Conservation (phyloP, 2,329 filamentous ascomycete genomes). For the Hypoxylon sp. region DNA sequence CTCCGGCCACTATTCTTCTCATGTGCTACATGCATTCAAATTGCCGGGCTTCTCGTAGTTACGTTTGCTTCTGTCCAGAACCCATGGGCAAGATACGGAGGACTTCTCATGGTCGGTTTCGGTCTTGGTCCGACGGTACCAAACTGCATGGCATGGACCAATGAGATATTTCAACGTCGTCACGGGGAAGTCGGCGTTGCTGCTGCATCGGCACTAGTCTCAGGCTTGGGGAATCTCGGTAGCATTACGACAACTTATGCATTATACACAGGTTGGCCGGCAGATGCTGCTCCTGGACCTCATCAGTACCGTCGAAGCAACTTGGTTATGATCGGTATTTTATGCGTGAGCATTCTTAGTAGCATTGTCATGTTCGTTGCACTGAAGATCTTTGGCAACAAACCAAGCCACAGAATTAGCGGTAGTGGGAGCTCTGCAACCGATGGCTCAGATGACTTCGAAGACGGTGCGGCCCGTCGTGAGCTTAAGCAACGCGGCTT, state of each 20-base stretch:
- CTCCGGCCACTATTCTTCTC: slow-evolving; percentile 87
- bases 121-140: slow-evolving; percentile 92
- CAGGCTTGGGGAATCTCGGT: slow-evolving; percentile 87
- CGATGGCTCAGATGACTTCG: slow-evolving; percentile 62
- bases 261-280: slow-evolving; percentile 88
- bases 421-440: slow-evolving; percentile 55
- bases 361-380: slow-evolving; percentile 78
- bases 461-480: slow-evolving; percentile 73
- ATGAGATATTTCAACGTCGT: slow-evolving; percentile 88
- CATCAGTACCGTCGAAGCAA: slow-evolving; percentile 87
- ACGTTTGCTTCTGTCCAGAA: slow-evolving; percentile 78
- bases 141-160: slow-evolving; percentile 95
- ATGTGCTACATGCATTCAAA: slow-evolving; percentile 81
- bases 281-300: slow-evolving; percentile 77
- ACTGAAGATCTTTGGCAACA: slow-evolving; percentile 71
- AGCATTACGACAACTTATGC: slow-evolving; percentile 91
- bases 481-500: slow-evolving; percentile 73
- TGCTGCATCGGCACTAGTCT: slow-evolving; percentile 86
- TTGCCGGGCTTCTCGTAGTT: slow-evolving; percentile 82
- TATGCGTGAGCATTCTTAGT: slow-evolving; percentile 82
- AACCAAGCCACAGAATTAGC: slow-evolving; percentile 63
- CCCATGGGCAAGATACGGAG: slow-evolving; percentile 88
- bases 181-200: slow-evolving; percentile 94
- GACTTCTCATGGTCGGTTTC: slow-evolving; percentile 90
- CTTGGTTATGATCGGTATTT: slow-evolving; percentile 87